A percentile compares a stretch with the other conserved stretches of the same genome.
Conservation (phyloP, 257 asterid species). For the Nicotiana benthamiana region DNA sequence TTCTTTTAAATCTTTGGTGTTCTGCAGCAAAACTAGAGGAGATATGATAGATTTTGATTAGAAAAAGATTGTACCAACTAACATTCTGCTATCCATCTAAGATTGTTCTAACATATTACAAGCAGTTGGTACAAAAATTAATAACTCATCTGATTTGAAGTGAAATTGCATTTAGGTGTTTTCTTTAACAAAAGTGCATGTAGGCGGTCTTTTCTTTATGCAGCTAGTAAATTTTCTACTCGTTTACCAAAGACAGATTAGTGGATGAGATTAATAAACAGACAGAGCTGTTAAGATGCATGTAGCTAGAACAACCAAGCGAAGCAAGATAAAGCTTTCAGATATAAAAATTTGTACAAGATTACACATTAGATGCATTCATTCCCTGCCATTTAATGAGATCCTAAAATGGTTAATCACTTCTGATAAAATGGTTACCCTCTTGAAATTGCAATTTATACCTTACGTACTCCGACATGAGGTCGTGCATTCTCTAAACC, state of each 20-base stretch:
- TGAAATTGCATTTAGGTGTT: neutral
- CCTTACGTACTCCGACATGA: neutral
- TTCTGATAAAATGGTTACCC: neutral
- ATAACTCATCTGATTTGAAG: neutral
- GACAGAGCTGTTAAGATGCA: neutral
- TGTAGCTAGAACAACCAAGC: neutral
- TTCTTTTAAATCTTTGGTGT: neutral
- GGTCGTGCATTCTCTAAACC: neutral
- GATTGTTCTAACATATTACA: neutral
- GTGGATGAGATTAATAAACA: neutral
- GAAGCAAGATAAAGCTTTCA: neutral
- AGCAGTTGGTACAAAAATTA: neutral
- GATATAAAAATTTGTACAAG: neutral
- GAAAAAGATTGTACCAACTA: neutral
- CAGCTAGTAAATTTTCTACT: neutral
- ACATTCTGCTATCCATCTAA: neutral
- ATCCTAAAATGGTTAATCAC: neutral
- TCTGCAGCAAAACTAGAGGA: neutral
- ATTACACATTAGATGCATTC: neutral
- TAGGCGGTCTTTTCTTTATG: neutral
- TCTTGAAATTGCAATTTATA: neutral
- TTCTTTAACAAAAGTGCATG: neutral
- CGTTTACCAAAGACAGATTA: neutral
- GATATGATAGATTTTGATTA: neutral
- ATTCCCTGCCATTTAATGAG: neutral